These are phyloP conservation scores for Starmerella floricola DNA, from an alignment of 805 yeast genomes.

Conservation along the genomic window DNA sequence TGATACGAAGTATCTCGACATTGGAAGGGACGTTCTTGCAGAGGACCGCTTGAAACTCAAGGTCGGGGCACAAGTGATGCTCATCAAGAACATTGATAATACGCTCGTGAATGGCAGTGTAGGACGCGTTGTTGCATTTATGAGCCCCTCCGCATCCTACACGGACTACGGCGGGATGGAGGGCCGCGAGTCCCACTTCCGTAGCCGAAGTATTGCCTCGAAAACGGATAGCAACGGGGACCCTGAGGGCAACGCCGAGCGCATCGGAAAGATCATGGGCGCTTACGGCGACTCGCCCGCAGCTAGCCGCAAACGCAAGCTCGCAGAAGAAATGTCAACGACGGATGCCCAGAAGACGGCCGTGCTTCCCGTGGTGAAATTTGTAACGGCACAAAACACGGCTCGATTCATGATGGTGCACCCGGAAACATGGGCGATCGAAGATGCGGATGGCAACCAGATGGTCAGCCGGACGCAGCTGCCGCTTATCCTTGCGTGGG, in stretches of 20 bases:
- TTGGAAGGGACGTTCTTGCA: slow-evolving; percentile 53
- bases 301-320: slow-evolving; percentile 8
- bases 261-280: background rate
- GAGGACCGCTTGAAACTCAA: slow-evolving; percentile 52
- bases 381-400: slow-evolving; percentile 56
- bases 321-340: slow-evolving; percentile 10
- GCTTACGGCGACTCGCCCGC: slow-evolving; percentile 5
- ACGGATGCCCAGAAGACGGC: slow-evolving; percentile 3
- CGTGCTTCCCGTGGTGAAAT: slow-evolving; percentile 62
- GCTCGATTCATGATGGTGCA: slow-evolving; percentile 65
- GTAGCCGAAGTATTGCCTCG: background rate
- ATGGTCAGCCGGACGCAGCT: slow-evolving; percentile 66
- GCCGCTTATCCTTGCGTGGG: slow-evolving; percentile 92
- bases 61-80: slow-evolving; percentile 89
- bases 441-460: slow-evolving; percentile 56
- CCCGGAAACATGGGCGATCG: slow-evolving; percentile 72
- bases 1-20: slow-evolving; percentile 17
- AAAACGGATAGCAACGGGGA: background rate
- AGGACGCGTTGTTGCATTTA: slow-evolving; percentile 58
- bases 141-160: slow-evolving; percentile 14
- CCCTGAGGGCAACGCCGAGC: background rate
- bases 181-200: background rate
- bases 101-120: slow-evolving; percentile 80
- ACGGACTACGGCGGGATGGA: background rate
- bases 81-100: slow-evolving; percentile 68